phyloP scores from a whole-genome alignment of 495 filamentous ascomycete species.

The Monascus purpureus region DNA sequence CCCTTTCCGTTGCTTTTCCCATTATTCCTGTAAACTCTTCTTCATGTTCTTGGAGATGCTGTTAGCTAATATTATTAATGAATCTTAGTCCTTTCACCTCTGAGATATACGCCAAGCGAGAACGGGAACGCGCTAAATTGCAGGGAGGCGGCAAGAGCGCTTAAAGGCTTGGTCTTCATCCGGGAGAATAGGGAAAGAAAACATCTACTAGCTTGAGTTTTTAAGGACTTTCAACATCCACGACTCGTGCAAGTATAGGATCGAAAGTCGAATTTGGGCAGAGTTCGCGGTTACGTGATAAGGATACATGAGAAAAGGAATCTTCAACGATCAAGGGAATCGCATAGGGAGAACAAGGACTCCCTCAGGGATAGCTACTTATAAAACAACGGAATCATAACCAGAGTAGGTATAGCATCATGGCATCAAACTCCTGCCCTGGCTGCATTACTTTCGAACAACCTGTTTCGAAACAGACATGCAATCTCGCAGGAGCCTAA shows the following conservation, averaged over 20 bases:
- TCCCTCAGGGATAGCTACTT: too few species aligned
- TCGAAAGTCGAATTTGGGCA: slow-evolving; percentile 1
- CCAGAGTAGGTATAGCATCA: too few species aligned
- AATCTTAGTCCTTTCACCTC: slow-evolving; percentile 70
- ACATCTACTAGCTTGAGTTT: slow-evolving; percentile 6
- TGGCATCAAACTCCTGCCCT: too few species aligned
- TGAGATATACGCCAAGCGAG: slow-evolving; percentile 84
- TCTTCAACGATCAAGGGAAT: slow-evolving; percentile 19
- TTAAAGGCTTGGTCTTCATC: slow-evolving; percentile 8
- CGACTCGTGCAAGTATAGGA: slow-evolving; percentile 6
- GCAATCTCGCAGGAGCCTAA: too few species aligned
- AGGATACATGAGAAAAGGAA: slow-evolving; percentile 7
- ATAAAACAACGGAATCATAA: too few species aligned
- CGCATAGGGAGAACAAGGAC: slow-evolving; percentile 9
- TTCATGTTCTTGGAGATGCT: too few species aligned
- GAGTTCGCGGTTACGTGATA: slow-evolving; percentile 5
- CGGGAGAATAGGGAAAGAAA: neutral
- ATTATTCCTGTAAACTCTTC: neutral
- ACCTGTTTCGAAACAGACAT: too few species aligned
- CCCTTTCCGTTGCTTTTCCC: neutral
- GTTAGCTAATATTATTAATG: neutral
- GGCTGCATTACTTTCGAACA: too few species aligned
- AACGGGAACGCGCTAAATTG: slow-evolving; percentile 29
- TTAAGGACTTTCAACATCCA: slow-evolving; percentile 25
- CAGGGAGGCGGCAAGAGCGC: slow-evolving; percentile 27